Base-by-base conservation (phyloP, 352 stramenopile genomes). In the Phytophthora brassicae region DNA sequence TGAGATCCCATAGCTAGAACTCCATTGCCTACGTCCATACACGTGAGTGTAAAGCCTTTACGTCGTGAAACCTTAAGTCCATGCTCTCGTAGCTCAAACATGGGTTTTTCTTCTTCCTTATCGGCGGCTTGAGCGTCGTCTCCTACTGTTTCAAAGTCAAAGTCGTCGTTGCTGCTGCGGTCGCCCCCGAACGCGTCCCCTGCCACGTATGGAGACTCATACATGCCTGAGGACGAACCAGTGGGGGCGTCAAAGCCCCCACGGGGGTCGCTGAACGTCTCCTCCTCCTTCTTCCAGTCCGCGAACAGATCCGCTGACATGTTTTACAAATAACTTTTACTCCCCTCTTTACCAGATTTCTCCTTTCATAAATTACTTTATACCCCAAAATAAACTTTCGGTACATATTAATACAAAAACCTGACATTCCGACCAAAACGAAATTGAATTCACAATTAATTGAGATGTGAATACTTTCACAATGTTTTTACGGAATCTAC, bases 231-330 rank as follows among this genome's bases (percentile, higher is more conserved):
- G 1, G 11, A 26, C 55, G 31, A 16, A 42, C 48, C 56, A 51
- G 46, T 59, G 61, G 39, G 67, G 23, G 46, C 54, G 35, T 31
- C 26, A 8, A 31, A 31, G 26, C 56, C 56, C 17, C 62, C 69
- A 22, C 46, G 52, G n/a, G 47, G 58, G 47, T 66, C 55, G 49
- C 63, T 66, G 49, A 75, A 57, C 7, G 60, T 26, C 59, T 81
- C 74, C 70, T 92, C 79, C 58, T 95, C 86, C 33, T 91, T 90
- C 74, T 90, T 84, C 86, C 86, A 95, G 71, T 95, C 86, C 33
- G 86, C 86, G 65, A 95, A 95, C 44, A 95, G 75, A 77, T 95
- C 86, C 57, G 84, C 83, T 59, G 86, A 95, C 86, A 95, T 95
- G 57, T 14, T 75, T 35, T 28, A 61, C 8, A 31, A 31, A 46